phyloP scores from a whole-genome alignment of 169 alveolate species.

The Babesia ovis region DNA sequence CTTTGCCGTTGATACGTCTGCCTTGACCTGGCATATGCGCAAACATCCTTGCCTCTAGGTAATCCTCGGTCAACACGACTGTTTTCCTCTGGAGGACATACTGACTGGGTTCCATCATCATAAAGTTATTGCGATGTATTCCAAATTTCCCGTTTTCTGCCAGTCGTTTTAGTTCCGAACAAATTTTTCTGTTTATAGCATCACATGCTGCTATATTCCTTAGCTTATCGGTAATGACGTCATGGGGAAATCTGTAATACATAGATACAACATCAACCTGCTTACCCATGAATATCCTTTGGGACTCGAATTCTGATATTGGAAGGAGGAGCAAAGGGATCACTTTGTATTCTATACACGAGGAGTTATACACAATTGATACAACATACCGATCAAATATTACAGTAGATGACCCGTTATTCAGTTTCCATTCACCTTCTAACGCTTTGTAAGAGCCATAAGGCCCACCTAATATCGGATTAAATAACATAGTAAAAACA shows the following conservation, averaged over 20 bases:
- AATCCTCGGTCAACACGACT: conserved; percentile 29
- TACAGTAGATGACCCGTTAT: conserved; percentile 28
- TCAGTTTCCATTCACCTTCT: conserved; percentile 66
- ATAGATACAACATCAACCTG: neutral
- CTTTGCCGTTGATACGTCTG: conserved; percentile 48
- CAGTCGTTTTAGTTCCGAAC: neutral
- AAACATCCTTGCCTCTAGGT: conserved; percentile 41
- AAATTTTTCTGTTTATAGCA: conserved; percentile 38
- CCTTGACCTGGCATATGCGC: conserved; percentile 59
- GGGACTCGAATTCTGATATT: conserved; percentile 68
- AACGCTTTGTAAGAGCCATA: conserved; percentile 65
- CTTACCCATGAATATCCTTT: conserved; percentile 54
- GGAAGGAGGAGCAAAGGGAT: conserved; percentile 80
- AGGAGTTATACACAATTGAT: neutral
- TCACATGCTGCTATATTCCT: conserved; percentile 72
- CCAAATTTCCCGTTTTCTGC: neutral
- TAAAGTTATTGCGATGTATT: neutral
- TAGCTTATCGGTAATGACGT: conserved; percentile 14
- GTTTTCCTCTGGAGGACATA: conserved; percentile 48
- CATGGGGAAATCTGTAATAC: conserved; percentile 67
- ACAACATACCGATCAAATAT: conserved; percentile 27
- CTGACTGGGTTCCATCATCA: conserved; percentile 45
- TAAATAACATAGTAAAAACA: neutral
- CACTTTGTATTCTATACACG: conserved; percentile 78
- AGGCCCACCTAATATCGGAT: conserved; percentile 53